These are phyloP conservation scores for Pseudofabraea citricarpa DNA, from an alignment of 2,329 filamentous ascomycete genomes.

Conservation along the genomic window DNA sequence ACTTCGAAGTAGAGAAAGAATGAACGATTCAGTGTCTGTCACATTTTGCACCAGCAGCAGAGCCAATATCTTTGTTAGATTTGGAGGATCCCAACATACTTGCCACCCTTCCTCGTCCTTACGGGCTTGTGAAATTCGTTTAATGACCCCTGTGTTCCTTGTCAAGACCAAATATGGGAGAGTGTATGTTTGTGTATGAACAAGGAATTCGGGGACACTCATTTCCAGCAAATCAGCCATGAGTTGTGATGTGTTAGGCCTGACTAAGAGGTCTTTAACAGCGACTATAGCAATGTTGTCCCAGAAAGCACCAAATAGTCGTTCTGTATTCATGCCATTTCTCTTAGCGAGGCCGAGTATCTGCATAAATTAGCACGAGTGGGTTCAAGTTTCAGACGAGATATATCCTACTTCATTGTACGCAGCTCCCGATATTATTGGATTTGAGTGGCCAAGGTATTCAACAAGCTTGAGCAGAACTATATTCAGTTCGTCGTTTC, in stretches of 20 bases:
- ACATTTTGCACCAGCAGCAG: conserved; percentile 54
- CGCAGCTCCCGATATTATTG: conserved; percentile 72
- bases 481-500: conserved; percentile 80
- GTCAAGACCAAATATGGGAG: conserved; percentile 82
- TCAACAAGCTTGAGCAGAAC: conserved; percentile 79
- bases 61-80: conserved; percentile 54
- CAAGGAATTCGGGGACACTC: conserved; percentile 67
- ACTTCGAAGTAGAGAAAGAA: conserved; percentile 63
- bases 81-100: conserved; percentile 49
- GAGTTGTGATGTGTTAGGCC: conserved; percentile 76
- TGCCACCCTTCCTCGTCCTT: conserved; percentile 60
- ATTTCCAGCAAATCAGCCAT: conserved; percentile 79
- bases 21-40: conserved; percentile 54
- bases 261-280: conserved; percentile 73
- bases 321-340: conserved; percentile 55
- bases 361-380: conserved; percentile 28
- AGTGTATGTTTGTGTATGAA: conserved; percentile 73
- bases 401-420: conserved; percentile 67
- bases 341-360: conserved; percentile 67
- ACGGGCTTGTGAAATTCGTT: conserved; percentile 74
- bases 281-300: conserved; percentile 75
- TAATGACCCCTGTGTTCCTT: conserved; percentile 72
- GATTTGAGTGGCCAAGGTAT: conserved; percentile 79
- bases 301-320: conserved; percentile 85
- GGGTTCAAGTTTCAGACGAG: neutral